Evolutionary conservation across 2,329 filamentous ascomycete species (phyloP), one percentile per base, ranked within the genome.

Genomic region (Xylaria sp.): DNA sequence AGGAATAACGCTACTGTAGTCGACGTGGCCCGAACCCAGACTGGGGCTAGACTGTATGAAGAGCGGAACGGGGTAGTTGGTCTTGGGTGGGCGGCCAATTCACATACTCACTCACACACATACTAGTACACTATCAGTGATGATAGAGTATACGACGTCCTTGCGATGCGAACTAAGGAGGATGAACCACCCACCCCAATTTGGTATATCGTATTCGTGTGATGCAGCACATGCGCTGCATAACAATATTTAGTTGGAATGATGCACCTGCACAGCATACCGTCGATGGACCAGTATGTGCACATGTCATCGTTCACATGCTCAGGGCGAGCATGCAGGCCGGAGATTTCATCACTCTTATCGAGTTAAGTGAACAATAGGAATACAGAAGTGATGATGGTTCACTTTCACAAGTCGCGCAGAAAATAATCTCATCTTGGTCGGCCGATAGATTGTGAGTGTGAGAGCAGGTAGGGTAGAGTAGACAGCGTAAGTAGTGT

Each of bases 21-120:
- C 58, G 69, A 70, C 69, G 69, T 70, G 65, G 69, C 65, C 62
- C 7, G 64, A 39, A 34, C 48, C 52, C n/a, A 46, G 55, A n/a
- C 63, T 52, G 54, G 31, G 39, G 28, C 34, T 52, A 39, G 56
- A 58, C 23, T 28, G 51, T 48, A 51, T 37, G 50, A 51, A 52
- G 55, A 58, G 50, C n/a, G 13, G 28, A 52, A 64, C 50, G 60
- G 48, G 63, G 37, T 59, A 54, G 9, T 23, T 48, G 56, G 15
- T 25, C 46, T 46, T 9, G 60, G 25, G n/a, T 12, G 25, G 23
- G 25, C 54, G 37, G 18, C n/a, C 60, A 31, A 18, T 15, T 63
- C 10, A 23, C 50, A 37, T 25, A n/a, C 34, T 54, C 50, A 39
- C 44, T 28, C 34, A 37, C 20, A 23, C n/a, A 48, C 46, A 48